Percentiles rank a stretch among this genome's conserved stretches.
Conservation (phyloP, 495 filamentous ascomycete genomes). For the Tuber indicum region DNA sequence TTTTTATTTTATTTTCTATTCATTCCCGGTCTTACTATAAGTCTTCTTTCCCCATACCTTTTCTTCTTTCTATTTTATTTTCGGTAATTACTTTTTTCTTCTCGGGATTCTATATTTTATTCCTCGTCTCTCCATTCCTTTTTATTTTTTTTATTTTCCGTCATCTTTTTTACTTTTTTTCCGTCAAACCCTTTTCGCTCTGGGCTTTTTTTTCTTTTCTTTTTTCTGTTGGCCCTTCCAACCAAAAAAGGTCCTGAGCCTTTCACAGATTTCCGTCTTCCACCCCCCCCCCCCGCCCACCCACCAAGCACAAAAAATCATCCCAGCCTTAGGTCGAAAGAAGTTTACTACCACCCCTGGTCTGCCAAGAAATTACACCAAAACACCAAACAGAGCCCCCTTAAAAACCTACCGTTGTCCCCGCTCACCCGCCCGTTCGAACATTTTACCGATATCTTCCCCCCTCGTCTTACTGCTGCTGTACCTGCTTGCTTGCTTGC, state of each 20-base stretch:
- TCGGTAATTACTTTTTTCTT: conserved; percentile 28
- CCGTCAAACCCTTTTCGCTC: neutral
- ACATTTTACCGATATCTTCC: conserved; percentile 36
- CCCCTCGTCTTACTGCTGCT: conserved; percentile 38
- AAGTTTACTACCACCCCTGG: conserved; percentile 9
- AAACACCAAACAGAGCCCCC: conserved; percentile 41
- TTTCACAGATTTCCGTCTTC: neutral
- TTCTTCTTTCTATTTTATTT: conserved; percentile 20
- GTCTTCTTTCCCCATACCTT: neutral
- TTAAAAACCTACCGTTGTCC: conserved; percentile 42
- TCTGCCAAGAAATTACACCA: conserved; percentile 38
- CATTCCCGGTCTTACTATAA: neutral
- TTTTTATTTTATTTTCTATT: neutral
- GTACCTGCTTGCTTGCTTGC: conserved; percentile 33
- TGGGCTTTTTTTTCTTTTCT: conserved; percentile 24
- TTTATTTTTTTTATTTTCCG: neutral
- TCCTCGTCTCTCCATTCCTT: neutral
- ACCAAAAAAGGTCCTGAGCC: neutral
- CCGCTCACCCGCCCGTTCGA: conserved; percentile 41
- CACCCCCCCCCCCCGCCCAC: conserved; percentile 16
- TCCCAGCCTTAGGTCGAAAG: conserved; percentile 2
- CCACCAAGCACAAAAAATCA: conserved; percentile 4
- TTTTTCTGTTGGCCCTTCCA: conserved; percentile 26
- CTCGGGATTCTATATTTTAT: neutral
- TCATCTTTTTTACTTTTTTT: neutral